Base-by-base conservation (phyloP, 1,139 yeast genomes). In the Pichia sp. region DNA sequence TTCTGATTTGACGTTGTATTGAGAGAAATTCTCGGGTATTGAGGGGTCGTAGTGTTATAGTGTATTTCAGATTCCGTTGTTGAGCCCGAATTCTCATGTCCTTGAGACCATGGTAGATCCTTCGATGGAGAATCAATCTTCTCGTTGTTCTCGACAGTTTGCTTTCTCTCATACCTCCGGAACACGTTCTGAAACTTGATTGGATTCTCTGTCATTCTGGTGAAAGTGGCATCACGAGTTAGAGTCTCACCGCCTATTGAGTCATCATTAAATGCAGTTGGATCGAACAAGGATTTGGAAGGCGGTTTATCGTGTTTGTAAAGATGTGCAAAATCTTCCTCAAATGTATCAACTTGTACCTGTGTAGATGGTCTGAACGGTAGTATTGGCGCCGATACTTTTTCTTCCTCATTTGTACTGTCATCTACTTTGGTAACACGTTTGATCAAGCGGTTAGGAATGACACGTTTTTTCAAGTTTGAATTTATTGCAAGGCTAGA, bases 231-330 rank as follows among this genome's bases (percentile, higher is more conserved):
- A 23, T 44, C 46, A 29, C 44, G 50, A 18, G 46, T 44, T 32
- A 51, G 38, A 12, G 48, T 35, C 12, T 44, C 43, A 30, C 41
- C 41, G 22, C 51, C 30, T 18, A 62, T 51, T 23, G 62, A 48
- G 54, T 59, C 33, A 62, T 62, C 43, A 51, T 54, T 40, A 55
- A 45, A 60, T 32, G 64, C 69, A 40, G 69, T 69, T 42, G 74
- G 64, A 41, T 78, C 86, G 46, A 70, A 71, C 18, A 78, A 63
- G 1, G 85, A 76, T 40, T 72, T 61, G 5, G 67, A 56, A 0
- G 86, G 87, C n/a, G 85, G 85, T 31, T 64, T 52, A 44, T 74
- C 76, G 24, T 48, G 49, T 20, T 49, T 48, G 30, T 46, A 50
- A 54, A 58, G 28, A 26, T 39, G 31, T 55, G 62, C 16, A 49